Percentiles rank a stretch among this genome's conserved stretches.
These are phyloP conservation scores for Tuber melanosporum DNA, from an alignment of 495 filamentous ascomycete species.

Conservation along the genomic window DNA sequence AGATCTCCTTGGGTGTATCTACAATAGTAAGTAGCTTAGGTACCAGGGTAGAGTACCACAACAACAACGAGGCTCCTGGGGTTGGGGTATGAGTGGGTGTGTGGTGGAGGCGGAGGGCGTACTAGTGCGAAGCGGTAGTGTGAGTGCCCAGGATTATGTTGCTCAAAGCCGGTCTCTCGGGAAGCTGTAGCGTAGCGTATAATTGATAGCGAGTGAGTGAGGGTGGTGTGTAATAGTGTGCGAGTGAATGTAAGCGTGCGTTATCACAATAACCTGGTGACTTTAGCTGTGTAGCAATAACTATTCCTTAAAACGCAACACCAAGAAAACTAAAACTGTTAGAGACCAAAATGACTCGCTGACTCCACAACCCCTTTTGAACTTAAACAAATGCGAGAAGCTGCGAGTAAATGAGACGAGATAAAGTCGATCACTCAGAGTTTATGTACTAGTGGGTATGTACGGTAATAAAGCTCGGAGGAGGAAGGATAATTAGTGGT, in stretches of 20 bases:
- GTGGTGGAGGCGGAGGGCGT: not conserved
- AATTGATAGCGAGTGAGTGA: not conserved
- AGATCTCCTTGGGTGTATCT: slow-evolving; percentile 38
- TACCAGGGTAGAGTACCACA: slow-evolving; percentile 13
- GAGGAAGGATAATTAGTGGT: slow-evolving; percentile 26
- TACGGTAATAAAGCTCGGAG: slow-evolving; percentile 13
- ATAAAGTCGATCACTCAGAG: slow-evolving; percentile 36
- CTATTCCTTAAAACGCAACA: slow-evolving; percentile 1
- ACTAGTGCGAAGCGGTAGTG: slow-evolving; percentile 35
- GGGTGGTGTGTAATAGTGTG: not conserved
- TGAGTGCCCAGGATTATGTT: slow-evolving; percentile 30
- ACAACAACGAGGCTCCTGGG: slow-evolving; percentile 23
- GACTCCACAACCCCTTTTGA: not conserved
- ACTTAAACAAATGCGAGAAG: not conserved
- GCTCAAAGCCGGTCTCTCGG: slow-evolving; percentile 6
- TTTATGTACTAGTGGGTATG: slow-evolving; percentile 37
- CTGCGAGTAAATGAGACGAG: slow-evolving; percentile 13
- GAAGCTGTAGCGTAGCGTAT: slow-evolving; percentile 2
- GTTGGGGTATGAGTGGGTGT: slow-evolving; percentile 22
- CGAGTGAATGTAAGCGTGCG: not conserved
- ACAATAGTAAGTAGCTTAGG: slow-evolving; percentile 9
- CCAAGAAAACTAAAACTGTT: slow-evolving; percentile 4
- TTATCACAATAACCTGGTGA: slow-evolving; percentile 3
- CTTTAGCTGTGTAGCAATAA: not conserved
- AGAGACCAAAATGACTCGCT: slow-evolving; percentile 1